These are phyloP conservation scores for Nemania sp. DNA, from an alignment of 2,329 filamentous ascomycete species.

Conservation along the genomic window DNA sequence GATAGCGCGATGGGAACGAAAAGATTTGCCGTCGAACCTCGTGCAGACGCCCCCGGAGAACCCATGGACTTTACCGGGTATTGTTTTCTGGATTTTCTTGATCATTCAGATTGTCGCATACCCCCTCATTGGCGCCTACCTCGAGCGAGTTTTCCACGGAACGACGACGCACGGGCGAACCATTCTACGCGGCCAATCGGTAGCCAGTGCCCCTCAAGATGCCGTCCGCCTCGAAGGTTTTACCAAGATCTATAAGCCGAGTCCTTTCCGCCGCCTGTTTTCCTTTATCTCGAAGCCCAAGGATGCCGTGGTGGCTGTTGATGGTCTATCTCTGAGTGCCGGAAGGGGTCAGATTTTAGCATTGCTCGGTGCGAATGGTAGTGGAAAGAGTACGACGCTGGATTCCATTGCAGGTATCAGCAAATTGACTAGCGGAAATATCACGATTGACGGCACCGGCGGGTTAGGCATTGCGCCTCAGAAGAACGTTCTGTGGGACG, in stretches of 20 bases:
- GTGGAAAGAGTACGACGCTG: conserved; percentile 86
- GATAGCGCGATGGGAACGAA: conserved; percentile 74
- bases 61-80: conserved; percentile 70
- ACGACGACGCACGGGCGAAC: conserved; percentile 67
- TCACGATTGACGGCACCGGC: conserved; percentile 75
- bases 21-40: conserved; percentile 63
- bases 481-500: conserved; percentile 92
- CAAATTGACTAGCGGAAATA: conserved; percentile 73
- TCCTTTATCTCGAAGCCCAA: conserved; percentile 51
- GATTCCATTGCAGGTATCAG: conserved; percentile 85
- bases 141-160: conserved; percentile 77
- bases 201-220: conserved; percentile 39
- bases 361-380: conserved; percentile 85
- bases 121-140: conserved; percentile 71
- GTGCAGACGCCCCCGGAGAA: conserved; percentile 63
- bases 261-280: conserved; percentile 59
- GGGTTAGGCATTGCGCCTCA: conserved; percentile 88
- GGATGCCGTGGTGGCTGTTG: conserved; percentile 78
- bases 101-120: conserved; percentile 78
- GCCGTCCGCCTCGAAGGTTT: conserved; percentile 74
- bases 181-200: conserved; percentile 45
- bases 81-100: conserved; percentile 77
- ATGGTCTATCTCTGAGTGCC: conserved; percentile 71
- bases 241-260: conserved; percentile 76
- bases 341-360: conserved; percentile 82